Evolutionary conservation across 2,329 filamentous ascomycete genomes (phyloP), one percentile per base, ranked within the genome.

Genomic region (Akanthomyces dipterigenus): DNA sequence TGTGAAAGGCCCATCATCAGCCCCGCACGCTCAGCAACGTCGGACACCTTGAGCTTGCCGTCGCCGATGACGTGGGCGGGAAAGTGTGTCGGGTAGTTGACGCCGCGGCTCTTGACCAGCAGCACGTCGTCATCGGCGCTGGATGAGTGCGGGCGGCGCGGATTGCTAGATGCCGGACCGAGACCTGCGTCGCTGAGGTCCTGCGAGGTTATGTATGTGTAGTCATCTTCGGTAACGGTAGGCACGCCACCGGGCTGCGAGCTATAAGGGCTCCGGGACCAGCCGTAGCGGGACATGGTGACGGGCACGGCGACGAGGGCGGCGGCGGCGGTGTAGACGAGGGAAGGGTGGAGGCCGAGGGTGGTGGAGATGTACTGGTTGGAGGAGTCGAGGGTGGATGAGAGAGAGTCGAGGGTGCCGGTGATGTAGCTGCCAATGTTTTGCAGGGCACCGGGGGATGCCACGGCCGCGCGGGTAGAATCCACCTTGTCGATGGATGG

Each of bases 191-290:
- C 73, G 63, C 84, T 80, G 43, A 92, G 73, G 68, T 93, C 89
- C 68, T 90, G 85, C 31, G 87, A 86, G n/a, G 89, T 91, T 70
- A 93, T 92, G 77, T 93, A 93, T 71, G 85, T 88, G 73, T 87
- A 93, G 76, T 93, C 89, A 38, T 88, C 84, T 66, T 91, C 88
- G 67, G 85, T 89, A 63, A 93, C 86, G 65, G 86, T 81, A 36
- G 86, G 83, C 11, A 80, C 74, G 46, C 79, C 77, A 50, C 77
- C 77, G 42, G 76, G 72, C 63, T 75, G 69, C 38, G 81, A 80
- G 62, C 73, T 73, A 67, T 80, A 84, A n/a, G 81, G 81, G 54
- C 81, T 84, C 63, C 83, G 69, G 11, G 77, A 77, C 77, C 80
- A 83, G 64, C 80, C 78, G 71, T 80, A 84, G 68, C 81, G 77